Conservation (phyloP, 2,329 filamentous ascomycete species). For the Colletotrichum sojae region DNA sequence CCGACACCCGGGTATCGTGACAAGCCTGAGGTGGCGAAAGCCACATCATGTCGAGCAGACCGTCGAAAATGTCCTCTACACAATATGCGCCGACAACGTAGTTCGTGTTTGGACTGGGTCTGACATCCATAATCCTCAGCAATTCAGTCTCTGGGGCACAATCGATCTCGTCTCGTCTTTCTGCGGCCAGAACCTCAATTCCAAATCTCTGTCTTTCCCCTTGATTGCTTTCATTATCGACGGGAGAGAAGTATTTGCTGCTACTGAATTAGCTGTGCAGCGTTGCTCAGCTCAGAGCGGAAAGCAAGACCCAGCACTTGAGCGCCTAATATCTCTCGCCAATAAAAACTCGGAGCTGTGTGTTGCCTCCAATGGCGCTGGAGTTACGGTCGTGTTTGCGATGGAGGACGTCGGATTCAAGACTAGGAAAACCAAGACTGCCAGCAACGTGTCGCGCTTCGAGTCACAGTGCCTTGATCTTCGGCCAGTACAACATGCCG, state of each 20-base stretch:
- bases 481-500: conserved; percentile 65
- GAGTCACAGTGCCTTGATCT: conserved; percentile 69
- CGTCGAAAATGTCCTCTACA: conserved; percentile 90
- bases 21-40: conserved; percentile 86
- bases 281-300: conserved; percentile 44
- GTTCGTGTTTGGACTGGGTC: conserved; percentile 87
- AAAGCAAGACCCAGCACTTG: conserved; percentile 74
- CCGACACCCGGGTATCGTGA: conserved; percentile 85
- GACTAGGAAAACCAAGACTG: conserved; percentile 73
- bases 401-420: conserved; percentile 87
- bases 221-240: conserved; percentile 81
- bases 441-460: conserved; percentile 90
- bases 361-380: conserved; percentile 85
- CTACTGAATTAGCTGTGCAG: conserved; percentile 83
- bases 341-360: conserved; percentile 91
- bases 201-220: not conserved
- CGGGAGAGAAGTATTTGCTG: conserved; percentile 82
- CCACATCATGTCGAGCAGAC: conserved; percentile 83
- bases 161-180: conserved; percentile 84
- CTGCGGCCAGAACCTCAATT: conserved; percentile 54
- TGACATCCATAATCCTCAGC: conserved; percentile 78
- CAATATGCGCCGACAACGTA: conserved; percentile 84
- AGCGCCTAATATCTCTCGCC: conserved; percentile 88
- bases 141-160: conserved; percentile 83
- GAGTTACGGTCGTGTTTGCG: conserved; percentile 93